These are phyloP conservation scores for Auricularia auricula-judae DNA, from an alignment of 768 basidiomycete genomes.

Conservation along the genomic window DNA sequence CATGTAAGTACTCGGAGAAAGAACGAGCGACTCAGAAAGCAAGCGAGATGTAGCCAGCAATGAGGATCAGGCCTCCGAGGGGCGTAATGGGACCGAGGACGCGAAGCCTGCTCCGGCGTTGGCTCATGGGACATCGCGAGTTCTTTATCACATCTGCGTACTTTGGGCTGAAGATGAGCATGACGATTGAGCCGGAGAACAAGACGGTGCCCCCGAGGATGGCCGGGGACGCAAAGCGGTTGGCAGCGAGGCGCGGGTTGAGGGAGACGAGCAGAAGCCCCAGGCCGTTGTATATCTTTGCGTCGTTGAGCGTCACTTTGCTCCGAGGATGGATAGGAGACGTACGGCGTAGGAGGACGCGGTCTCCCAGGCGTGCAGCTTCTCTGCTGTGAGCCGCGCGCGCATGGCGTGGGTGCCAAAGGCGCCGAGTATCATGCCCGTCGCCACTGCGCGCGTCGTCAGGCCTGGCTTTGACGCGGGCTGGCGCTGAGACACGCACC, in stretches of 20 bases:
- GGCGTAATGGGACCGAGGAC: constrained; percentile 58
- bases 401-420: constrained; percentile 60
- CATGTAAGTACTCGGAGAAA: too few species aligned
- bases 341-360: constrained; percentile 55
- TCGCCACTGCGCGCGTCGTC: constrained; percentile 20
- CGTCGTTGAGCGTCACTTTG: neutral
- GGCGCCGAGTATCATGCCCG: constrained; percentile 50
- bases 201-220: constrained; percentile 44
- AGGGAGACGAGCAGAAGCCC: constrained; percentile 50
- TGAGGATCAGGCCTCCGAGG: constrained; percentile 51
- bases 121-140: neutral
- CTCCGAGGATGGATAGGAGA: constrained; percentile 3
- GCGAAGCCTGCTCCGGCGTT: constrained; percentile 25
- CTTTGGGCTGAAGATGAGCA: constrained; percentile 38
- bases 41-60: constrained; percentile 50
- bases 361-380: constrained; percentile 48
- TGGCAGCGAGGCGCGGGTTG: constrained; percentile 47
- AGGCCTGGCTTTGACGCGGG: neutral
- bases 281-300: constrained; percentile 59
- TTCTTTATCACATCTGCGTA: constrained; percentile 20
- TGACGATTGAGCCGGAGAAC: constrained; percentile 56
- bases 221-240: constrained; percentile 58
- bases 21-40: constrained; percentile 23
- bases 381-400: constrained; percentile 35
- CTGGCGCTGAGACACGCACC: neutral